Evolutionary conservation across 345 rosid species (phyloP).

Genomic region (Gossypium bickii): DNA sequence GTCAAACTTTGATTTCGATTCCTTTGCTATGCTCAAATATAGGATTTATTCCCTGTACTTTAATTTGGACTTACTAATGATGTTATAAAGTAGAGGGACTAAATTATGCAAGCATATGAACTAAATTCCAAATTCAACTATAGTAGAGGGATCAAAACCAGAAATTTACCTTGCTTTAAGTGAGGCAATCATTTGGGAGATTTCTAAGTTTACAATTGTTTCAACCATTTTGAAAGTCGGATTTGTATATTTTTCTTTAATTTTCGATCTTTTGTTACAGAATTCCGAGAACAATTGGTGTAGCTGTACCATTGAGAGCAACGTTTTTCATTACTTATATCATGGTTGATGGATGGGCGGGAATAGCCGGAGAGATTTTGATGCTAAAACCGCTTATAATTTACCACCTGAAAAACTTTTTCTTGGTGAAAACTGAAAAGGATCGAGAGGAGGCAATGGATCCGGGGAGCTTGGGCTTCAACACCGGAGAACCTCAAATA

Average conservation of each 20-base stretch:
- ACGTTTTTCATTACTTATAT: conserved; percentile 93
- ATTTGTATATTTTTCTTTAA: neutral
- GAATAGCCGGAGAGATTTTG: conserved; percentile 82
- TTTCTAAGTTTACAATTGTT: neutral
- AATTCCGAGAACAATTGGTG: conserved; percentile 74
- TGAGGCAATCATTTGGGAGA: too few species aligned
- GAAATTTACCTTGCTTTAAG: too few species aligned
- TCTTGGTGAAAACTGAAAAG: conserved; percentile 92
- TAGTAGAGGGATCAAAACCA: too few species aligned
- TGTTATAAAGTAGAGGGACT: too few species aligned
- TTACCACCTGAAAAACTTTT: conserved; percentile 77
- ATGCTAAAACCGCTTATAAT: conserved; percentile 78
- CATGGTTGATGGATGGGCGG: conserved; percentile 99
- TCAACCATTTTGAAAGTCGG: neutral
- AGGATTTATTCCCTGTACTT: too few species aligned
- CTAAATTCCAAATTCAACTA: too few species aligned
- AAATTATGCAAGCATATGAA: too few species aligned
- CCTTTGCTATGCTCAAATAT: too few species aligned
- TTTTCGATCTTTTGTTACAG: conserved; percentile 32
- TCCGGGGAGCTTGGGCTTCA: conserved; percentile 86
- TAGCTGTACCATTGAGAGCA: conserved; percentile 86
- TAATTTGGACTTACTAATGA: too few species aligned
- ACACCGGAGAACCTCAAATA: conserved; percentile 86
- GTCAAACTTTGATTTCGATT: too few species aligned
- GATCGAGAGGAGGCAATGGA: conserved; percentile 93